Percentiles rank a stretch among this genome's conserved stretches.
These are phyloP conservation scores for Raphanus raphanistrum DNA, from an alignment of 345 rosid genomes.

Conservation along the genomic window DNA sequence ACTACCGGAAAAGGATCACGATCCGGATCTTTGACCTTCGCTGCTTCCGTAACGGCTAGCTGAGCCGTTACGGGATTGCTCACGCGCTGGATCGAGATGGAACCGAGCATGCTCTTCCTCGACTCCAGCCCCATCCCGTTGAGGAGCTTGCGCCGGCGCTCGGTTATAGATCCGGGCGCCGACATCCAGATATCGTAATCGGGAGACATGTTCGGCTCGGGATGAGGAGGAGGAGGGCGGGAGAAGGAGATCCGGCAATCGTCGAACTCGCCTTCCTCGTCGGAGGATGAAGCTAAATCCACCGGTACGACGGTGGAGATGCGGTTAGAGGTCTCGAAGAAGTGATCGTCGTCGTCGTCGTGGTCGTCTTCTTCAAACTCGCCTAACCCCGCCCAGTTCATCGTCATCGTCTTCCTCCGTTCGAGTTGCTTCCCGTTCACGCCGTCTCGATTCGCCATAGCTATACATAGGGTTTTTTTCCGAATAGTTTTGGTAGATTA, in stretches of 20 bases:
- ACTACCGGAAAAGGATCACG: background rate
- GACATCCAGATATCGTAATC: conserved; percentile 86
- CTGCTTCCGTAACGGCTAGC: background rate
- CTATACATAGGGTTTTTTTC: background rate
- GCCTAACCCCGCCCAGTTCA: conserved; percentile 75
- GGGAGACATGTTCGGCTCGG: conserved; percentile 40
- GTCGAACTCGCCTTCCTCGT: conserved; percentile 65
- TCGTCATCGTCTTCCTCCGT: conserved; percentile 49
- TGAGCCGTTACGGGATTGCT: conserved; percentile 4
- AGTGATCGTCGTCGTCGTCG: conserved; percentile 50
- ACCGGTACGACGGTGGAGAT: conserved; percentile 50
- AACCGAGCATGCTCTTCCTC: conserved; percentile 45
- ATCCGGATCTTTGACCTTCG: conserved; percentile 14
- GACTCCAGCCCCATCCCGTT: conserved; percentile 74
- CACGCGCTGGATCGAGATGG: conserved; percentile 38
- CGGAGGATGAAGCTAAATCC: conserved; percentile 67
- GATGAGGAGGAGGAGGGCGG: conserved; percentile 26
- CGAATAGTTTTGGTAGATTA: background rate
- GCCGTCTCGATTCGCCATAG: background rate
- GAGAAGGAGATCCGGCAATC: conserved; percentile 71
- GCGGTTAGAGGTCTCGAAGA: conserved; percentile 63
- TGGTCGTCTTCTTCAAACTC: conserved; percentile 57
- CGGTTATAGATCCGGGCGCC: conserved; percentile 77
- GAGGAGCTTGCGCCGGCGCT: conserved; percentile 68
- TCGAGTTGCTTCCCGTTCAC: background rate